Base-by-base conservation (phyloP, 257 asterid genomes). In the Scutellaria galericulata region DNA sequence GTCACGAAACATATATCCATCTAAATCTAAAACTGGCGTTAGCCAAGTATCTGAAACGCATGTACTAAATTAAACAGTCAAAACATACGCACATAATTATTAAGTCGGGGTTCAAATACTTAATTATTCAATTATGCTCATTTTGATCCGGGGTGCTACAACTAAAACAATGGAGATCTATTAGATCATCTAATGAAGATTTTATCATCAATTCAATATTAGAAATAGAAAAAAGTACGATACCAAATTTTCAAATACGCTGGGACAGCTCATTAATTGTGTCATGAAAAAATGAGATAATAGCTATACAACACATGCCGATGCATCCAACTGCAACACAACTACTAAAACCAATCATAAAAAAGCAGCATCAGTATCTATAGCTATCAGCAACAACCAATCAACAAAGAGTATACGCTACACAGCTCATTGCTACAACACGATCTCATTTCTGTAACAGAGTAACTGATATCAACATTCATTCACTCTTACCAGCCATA, bases 371-470 rank as follows among this genome's bases (percentile, higher is more conserved):
- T 64, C 87, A 75, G 79, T 79, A 76, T 83, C 80, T 62, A 83
- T 42, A 58, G 77, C 72, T 72, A 77, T 73, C 92, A 72, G 82
- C 86, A 77, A 85, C 66, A 78, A 77, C 81, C 72, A 71, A 83
- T 84, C 87, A 54, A 84, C 85, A 62, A 66, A 66, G 73, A 53
- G 69, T 44, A 81, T 64, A 71, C 31, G 83, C 78, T 68, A 79
- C 35, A 24, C 83, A 71, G 77, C 70, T 78, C 83, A 70, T 76
- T 61, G 85, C 89, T 63, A 87, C 82, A 84, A 82, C 37, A 80
- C 85, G 73, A 80, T 64, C 86, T 77, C 87, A 75, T 67, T 76
- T 79, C 90, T 81, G 90, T 78, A 70, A 83, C 78, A 79, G 56
- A 79, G 69, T 72, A 81, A 66, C 71, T 44, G 44, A 44, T 7